Evolutionary conservation across 116 monocot genomes (phyloP), one percentile per base, ranked within the genome.

Genomic region (Posidonia oceanica): DNA sequence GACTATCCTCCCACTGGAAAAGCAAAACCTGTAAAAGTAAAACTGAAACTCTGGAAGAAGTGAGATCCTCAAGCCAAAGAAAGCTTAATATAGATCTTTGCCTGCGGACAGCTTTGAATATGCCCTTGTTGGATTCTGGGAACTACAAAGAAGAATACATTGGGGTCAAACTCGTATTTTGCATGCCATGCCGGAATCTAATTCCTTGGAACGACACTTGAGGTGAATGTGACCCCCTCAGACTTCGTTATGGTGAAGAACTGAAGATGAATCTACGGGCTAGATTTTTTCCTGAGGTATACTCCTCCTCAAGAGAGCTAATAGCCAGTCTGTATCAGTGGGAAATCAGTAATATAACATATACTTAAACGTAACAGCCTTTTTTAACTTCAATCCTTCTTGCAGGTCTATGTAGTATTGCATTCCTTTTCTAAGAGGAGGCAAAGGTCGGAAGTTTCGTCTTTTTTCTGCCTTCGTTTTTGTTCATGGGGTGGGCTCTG

Each of bases 1-100:
- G 64, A 72, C 58, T 41, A 69, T 71, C 71, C 77, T 77, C 61
- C 44, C 61, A 62, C 39, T 52, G 67, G 72, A 59, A 87, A 80
- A 70, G 64, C 72, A 72, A 89, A 81, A 69, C 39, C 79, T 39
- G 60, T 85, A 38, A 87, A 76, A 73, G 72, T 85, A 52, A 83
- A 76, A 64, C 67, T 84, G 42, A 81, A 81, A 56, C 83, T 78
- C 3, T 85, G 65, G 79, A 87, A 64, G 69, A 71, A 75, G 21
- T 69, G 62, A 63, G 59, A 75, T 59, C 56, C 15, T 22, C 67
- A 59, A 5, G 14, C 11, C 36, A 54, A 75, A 39, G 23, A 13
- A 38, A 21, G 64, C 39, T 17, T 48, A 48, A 48, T 48, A 10
- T 48, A 8, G 48, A 29, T 64, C 17, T 23, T 61, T 61, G 61